Evolutionary conservation across 2,329 filamentous ascomycete genomes (phyloP), one percentile per base, ranked within the genome.

Genomic region (Paecilomyces formosus): DNA sequence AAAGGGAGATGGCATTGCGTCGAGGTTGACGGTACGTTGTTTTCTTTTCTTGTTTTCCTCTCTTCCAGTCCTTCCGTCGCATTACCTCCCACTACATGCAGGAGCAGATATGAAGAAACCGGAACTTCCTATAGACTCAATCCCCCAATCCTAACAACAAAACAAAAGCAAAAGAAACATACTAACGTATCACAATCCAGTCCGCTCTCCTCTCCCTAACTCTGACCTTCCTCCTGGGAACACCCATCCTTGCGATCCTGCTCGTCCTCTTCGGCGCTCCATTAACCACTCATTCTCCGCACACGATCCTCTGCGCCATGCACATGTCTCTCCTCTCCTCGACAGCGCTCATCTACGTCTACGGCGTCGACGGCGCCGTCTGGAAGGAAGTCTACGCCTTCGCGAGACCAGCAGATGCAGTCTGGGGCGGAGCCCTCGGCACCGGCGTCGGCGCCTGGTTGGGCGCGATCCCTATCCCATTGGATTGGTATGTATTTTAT

Each of bases 241-340:
- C 83, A 0, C 85, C 85, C 1, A 68, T 85, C 35, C 77, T 88
- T 52, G 75, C 81, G 71, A 71, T 85, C 51, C 76, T 86, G 39
- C 83, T 95, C 67, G 81, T 97, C 68, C 88, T 97, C 64, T 95
- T 97, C 74, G 94, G 94, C 69, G 94, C 93, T 7, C 94, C 94
- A 0, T 80, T 96, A 56, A 89, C 93, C 31, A 90, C 90, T 0
- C 90, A 97, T 72, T 78, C 88, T 55, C 71, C 80, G 3, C 88
- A 95, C 64, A 99, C 94, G 1, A 72, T 90, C 31, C 85, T 97
- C 35, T 88, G 87, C 72, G 88, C 90, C 2, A 83, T 88, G 1
- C 92, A 97, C 72, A 83, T 97, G 60, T 85, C 92, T 11, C 76
- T 96, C 0, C 84, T 99, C 12, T 84, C 85, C 18, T 80, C 89